Evolutionary conservation across 2,329 filamentous ascomycete genomes (phyloP).

Genomic region (Lecanicillium sp.): DNA sequence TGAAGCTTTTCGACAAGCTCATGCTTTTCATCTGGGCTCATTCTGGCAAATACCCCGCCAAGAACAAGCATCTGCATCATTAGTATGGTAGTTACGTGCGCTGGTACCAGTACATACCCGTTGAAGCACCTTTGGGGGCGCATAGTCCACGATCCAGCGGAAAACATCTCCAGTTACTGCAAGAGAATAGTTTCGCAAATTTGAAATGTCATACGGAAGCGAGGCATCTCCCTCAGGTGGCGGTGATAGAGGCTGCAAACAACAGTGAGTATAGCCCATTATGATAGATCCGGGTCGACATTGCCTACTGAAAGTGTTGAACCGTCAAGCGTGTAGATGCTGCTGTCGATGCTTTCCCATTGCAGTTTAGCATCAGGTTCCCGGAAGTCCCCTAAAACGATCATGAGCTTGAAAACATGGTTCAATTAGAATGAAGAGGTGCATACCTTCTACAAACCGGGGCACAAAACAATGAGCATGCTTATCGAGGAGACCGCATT

Average conservation of each 20-base stretch:
- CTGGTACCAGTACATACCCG: slow-evolving; percentile 35
- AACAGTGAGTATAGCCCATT: neutral
- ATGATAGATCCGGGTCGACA: neutral
- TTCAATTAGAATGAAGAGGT: neutral
- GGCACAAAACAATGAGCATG: slow-evolving; percentile 88
- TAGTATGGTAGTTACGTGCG: slow-evolving; percentile 1
- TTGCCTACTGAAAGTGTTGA: slow-evolving; percentile 58
- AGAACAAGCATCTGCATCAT: slow-evolving; percentile 67
- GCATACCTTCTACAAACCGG: slow-evolving; percentile 65
- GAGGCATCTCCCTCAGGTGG: slow-evolving; percentile 70
- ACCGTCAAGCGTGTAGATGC: slow-evolving; percentile 66
- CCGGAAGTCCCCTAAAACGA: slow-evolving; percentile 51
- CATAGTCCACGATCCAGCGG: slow-evolving; percentile 92
- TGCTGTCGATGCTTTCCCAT: slow-evolving; percentile 96
- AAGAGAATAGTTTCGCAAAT: slow-evolving; percentile 76
- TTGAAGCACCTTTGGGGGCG: slow-evolving; percentile 68
- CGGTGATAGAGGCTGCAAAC: slow-evolving; percentile 55
- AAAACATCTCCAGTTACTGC: slow-evolving; percentile 92
- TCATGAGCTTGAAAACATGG: neutral
- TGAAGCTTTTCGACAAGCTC: slow-evolving; percentile 96
- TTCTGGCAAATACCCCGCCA: slow-evolving; percentile 91
- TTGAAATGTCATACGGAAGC: slow-evolving; percentile 74
- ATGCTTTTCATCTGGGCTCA: slow-evolving; percentile 98
- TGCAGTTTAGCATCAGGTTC: slow-evolving; percentile 65
- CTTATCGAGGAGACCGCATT: slow-evolving; percentile 75